Base-by-base conservation (phyloP, 1,284 basidiomycete genomes). In the Cutaneotrichosporon curvatum region DNA sequence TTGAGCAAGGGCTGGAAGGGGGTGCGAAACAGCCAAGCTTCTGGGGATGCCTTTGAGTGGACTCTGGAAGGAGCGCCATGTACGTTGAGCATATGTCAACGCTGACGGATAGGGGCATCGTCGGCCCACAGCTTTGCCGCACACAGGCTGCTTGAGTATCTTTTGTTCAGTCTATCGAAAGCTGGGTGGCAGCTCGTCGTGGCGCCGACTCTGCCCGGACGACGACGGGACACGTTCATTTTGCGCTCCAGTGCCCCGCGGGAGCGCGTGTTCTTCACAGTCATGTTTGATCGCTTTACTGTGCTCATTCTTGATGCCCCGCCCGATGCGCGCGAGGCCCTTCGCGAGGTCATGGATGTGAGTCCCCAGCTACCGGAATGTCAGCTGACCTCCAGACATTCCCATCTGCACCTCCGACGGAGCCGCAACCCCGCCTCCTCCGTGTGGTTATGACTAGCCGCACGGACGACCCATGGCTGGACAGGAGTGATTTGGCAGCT, bases 1-100 rank as follows among this genome's bases (percentile, higher is more conserved):
- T 20, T 45, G 15, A 31, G 28, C 23, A 38, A 20, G 20, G 44
- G 35, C 20, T 40, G 36, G 44, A 37, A 45, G 37, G 44, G 44
- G 2, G 32, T 35, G 19, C 21, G 20, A 10, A 20, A 33, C n/a
- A 34, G 23, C 16, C 20, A 43, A n/a, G 21, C 33, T 7, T 16
- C 31, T n/a, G 32, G 33, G 15, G 41, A 22, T n/a, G 41, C 35
- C 21, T 22, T 34, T 21, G 41, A 43, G 21, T 43, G 41, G 41
- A 33, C 31, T 21, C 33, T 43, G 20, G 32, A 34, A 19, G 41
- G 21, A 6, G 33, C 31, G 16, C 41, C 41, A 12, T 43, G 41
- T 43, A 8, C 9, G 4, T 18, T 21, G 19, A 34, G 32, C 8
- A 9, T 14, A 16, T 7, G 15, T 7, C 8, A 15, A 6, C 32